These are phyloP conservation scores for Recurvomyces mirabilis DNA, from an alignment of 495 filamentous ascomycete genomes.

Conservation along the genomic window DNA sequence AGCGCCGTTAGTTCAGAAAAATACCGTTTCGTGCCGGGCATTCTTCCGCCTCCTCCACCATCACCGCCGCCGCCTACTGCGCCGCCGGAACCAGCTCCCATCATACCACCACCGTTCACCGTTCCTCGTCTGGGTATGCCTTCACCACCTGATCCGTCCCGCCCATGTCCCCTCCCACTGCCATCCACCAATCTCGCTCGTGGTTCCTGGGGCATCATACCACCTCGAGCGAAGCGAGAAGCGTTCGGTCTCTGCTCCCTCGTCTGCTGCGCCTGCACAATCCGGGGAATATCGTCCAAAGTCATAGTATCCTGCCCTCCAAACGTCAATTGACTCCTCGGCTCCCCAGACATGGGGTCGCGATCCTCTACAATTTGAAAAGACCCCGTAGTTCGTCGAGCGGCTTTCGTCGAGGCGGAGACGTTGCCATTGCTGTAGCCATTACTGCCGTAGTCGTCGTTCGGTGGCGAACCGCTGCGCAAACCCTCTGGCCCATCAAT, in stretches of 20 bases:
- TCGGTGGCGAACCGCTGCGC: conserved; percentile 71
- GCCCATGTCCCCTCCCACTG: no score
- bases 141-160: conserved; percentile 56
- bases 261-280: conserved; percentile 91
- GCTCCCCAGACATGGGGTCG: conserved; percentile 59
- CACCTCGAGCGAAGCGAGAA: conserved; percentile 61
- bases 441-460: conserved; percentile 46
- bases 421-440: no score
- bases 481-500: conserved; percentile 82
- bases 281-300: conserved; percentile 92
- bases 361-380: conserved; percentile 76
- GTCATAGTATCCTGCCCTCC: conserved; percentile 85
- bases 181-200: conserved; percentile 60
- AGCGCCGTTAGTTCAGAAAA: conserved; percentile 93
- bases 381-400: conserved; percentile 47
- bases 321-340: conserved; percentile 60
- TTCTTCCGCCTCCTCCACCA: conserved; percentile 1
- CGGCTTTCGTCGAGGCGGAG: no score
- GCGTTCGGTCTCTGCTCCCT: conserved; percentile 83
- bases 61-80: not conserved
- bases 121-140: no score
- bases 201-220: conserved; percentile 55
- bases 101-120: conserved; percentile 24
- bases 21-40: conserved; percentile 51
- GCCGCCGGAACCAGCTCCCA: not conserved